Conservation (phyloP, 495 filamentous ascomycete genomes). For the Penicillium longicatenatum region DNA sequence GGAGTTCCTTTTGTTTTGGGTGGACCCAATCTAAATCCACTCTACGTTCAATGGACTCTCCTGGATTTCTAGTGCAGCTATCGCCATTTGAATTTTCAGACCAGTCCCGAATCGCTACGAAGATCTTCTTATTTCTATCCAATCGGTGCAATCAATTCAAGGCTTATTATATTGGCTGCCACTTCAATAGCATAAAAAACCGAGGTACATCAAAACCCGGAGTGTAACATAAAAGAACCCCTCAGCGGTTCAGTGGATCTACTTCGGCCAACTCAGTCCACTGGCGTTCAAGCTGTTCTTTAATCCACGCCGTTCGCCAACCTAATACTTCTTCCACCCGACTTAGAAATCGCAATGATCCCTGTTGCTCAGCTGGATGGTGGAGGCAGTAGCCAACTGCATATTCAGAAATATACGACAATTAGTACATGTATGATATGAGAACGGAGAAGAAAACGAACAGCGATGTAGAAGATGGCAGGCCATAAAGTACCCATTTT, state of each 20-base stretch:
- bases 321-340: slow-evolving; percentile 34
- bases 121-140: not conserved
- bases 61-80: too few relatives aligned
- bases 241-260: not conserved
- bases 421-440: not conserved
- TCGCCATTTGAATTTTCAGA: too few relatives aligned
- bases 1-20: too few relatives aligned
- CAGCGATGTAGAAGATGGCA: slow-evolving; percentile 42
- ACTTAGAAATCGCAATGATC: slow-evolving; percentile 32
- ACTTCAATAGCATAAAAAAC: too few relatives aligned
- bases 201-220: too few relatives aligned
- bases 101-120: too few relatives aligned
- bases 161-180: too few relatives aligned
- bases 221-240: not conserved
- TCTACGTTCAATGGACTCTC: too few relatives aligned
- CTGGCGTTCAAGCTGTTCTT: slow-evolving; percentile 29
- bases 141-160: not conserved
- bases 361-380: slow-evolving; percentile 31
- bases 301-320: slow-evolving; percentile 41
- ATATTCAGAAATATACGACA: not conserved
- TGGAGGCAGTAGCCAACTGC: slow-evolving; percentile 41
- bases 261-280: slow-evolving; percentile 31
- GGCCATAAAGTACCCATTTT: slow-evolving; percentile 44
- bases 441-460: slow-evolving; percentile 16
- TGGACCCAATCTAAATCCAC: too few relatives aligned